Evolutionary conservation across 139 green algal species (phyloP).

Genomic region (Pleodorina starrii): DNA sequence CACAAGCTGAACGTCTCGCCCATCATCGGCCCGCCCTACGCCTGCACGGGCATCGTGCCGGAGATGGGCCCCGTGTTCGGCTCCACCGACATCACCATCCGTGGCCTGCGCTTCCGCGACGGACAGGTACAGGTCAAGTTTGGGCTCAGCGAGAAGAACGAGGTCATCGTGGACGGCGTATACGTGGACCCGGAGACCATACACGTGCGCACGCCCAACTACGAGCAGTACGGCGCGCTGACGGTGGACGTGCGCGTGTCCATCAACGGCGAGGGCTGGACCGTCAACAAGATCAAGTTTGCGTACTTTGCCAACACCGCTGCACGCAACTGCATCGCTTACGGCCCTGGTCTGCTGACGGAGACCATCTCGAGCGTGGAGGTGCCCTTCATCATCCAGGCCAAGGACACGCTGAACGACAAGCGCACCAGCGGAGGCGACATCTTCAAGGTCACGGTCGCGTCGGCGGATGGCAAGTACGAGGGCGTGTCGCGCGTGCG

Average conservation of each 20-base stretch:
- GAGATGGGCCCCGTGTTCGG: slow-evolving; percentile 88
- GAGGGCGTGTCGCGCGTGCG: slow-evolving; percentile 69
- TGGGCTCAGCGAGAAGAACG: slow-evolving; percentile 75
- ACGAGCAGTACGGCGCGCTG: slow-evolving; percentile 85
- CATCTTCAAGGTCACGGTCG: slow-evolving; percentile 74
- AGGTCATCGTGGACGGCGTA: slow-evolving; percentile 76
- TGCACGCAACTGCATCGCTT: slow-evolving; percentile 85
- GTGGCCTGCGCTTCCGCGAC: slow-evolving; percentile 85
- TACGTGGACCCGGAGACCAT: slow-evolving; percentile 80
- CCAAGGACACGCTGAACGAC: slow-evolving; percentile 82
- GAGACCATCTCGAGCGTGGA: slow-evolving; percentile 77
- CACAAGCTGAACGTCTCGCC: slow-evolving; percentile 84
- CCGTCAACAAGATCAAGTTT: slow-evolving; percentile 89
- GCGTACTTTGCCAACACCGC: slow-evolving; percentile 92
- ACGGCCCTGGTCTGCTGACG: slow-evolving; percentile 83
- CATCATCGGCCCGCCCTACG: slow-evolving; percentile 93
- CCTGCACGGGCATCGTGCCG: slow-evolving; percentile 80
- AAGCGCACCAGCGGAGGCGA: slow-evolving; percentile 85
- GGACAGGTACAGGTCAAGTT: slow-evolving; percentile 86
- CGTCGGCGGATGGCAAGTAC: slow-evolving; percentile 70
- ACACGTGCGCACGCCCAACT: slow-evolving; percentile 84
- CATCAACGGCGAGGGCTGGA: slow-evolving; percentile 88
- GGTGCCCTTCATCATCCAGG: slow-evolving; percentile 87
- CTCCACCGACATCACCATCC: slow-evolving; percentile 82
- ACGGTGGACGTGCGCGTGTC: slow-evolving; percentile 74